phyloP scores from a whole-genome alignment of 2,329 filamentous ascomycete genomes.

The Xylaria multiplex region DNA sequence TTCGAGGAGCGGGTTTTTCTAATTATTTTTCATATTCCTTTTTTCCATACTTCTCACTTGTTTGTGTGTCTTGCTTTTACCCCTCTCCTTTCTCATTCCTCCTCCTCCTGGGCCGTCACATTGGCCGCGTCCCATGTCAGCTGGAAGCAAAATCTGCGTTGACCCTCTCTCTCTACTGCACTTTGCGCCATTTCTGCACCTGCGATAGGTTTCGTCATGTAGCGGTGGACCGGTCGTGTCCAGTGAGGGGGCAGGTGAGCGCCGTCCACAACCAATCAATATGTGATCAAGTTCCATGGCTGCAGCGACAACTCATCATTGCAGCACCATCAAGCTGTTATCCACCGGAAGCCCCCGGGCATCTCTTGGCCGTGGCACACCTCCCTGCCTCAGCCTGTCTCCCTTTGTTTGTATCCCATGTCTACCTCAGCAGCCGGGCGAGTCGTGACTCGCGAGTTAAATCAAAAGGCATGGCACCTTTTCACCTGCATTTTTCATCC shows the following conservation, averaged over 20 bases:
- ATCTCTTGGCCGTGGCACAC: slow-evolving; percentile 30
- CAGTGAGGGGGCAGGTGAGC: slow-evolving; percentile 51
- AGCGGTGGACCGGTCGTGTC: slow-evolving; percentile 43
- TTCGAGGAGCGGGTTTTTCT: slow-evolving; percentile 8
- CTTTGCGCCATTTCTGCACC: slow-evolving; percentile 44
- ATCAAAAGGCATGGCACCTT: slow-evolving; percentile 4
- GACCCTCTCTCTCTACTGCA: slow-evolving; percentile 48
- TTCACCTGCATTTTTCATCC: slow-evolving; percentile 28
- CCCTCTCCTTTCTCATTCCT: slow-evolving; percentile 28
- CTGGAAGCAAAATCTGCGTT: slow-evolving; percentile 54
- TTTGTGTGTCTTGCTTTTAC: not conserved
- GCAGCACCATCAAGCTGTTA: slow-evolving; percentile 44
- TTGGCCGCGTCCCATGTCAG: slow-evolving; percentile 50
- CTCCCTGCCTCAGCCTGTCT: slow-evolving; percentile 27
- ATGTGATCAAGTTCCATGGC: slow-evolving; percentile 54
- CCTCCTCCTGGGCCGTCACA: slow-evolving; percentile 54
- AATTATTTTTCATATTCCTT: not conserved
- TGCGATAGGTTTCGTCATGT: slow-evolving; percentile 57
- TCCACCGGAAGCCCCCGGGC: slow-evolving; percentile 20
- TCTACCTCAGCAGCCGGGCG: slow-evolving; percentile 14
- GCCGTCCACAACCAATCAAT: slow-evolving; percentile 57
- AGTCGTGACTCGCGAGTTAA: slow-evolving; percentile 8
- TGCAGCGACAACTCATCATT: slow-evolving; percentile 58
- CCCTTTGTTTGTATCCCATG: not conserved
- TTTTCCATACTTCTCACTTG: not conserved